These are phyloP conservation scores for Rostrohypoxylon terebratum DNA, from an alignment of 495 filamentous ascomycete species.

Conservation along the genomic window DNA sequence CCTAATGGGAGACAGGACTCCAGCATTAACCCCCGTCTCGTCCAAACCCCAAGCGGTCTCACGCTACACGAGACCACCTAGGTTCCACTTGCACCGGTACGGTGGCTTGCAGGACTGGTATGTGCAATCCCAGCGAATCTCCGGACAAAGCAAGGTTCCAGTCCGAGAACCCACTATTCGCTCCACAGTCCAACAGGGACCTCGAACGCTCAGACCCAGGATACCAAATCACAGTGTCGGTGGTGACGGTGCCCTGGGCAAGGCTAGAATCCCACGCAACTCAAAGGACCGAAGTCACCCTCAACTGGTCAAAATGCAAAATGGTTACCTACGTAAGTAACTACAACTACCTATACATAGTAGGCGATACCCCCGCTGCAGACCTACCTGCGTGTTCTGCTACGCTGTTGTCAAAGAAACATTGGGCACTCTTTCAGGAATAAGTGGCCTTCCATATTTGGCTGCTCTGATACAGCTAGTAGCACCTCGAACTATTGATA, in stretches of 20 bases:
- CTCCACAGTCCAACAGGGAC: constrained; percentile 30
- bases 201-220: constrained; percentile 36
- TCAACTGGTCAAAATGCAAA: constrained; percentile 25
- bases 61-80: constrained; percentile 44
- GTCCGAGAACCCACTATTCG: constrained; percentile 35
- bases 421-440: constrained; percentile 1
- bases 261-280: constrained; percentile 37
- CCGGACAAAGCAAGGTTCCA: constrained; percentile 35
- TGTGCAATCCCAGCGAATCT: constrained; percentile 42
- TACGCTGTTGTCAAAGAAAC: constrained; percentile 41
- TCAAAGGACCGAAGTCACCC: constrained; percentile 39
- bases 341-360: too few relatives aligned
- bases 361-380: constrained; percentile 30
- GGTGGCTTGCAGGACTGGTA: constrained; percentile 46
- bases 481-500: constrained; percentile 5
- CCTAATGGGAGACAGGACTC: constrained; percentile 38
- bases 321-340: constrained; percentile 27
- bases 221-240: constrained; percentile 41
- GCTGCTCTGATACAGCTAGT: background rate
- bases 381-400: constrained; percentile 23
- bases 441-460: background rate
- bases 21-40: constrained; percentile 36
- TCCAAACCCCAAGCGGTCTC: constrained; percentile 47
- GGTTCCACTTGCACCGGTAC: constrained; percentile 43
- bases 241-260: constrained; percentile 37